Evolutionary conservation across 768 basidiomycete genomes (phyloP), one percentile per base, ranked within the genome.

Genomic region (Termitomyces sp.): DNA sequence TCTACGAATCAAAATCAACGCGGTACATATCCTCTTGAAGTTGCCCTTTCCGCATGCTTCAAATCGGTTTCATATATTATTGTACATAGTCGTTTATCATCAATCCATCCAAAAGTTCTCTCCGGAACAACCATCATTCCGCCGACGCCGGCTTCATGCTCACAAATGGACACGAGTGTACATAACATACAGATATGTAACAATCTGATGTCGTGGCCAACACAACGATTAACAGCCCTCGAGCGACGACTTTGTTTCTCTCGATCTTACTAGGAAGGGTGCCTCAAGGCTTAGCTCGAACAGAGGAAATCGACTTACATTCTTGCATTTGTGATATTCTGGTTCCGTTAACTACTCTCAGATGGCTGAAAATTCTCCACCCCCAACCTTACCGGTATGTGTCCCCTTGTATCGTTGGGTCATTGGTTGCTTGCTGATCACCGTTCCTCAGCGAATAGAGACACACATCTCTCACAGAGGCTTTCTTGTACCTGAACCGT

Each of bases 401-500:
- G 3, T n/a, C 28, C 36, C 30, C 55, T 30, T 32, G 28, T 36
- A 8, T 32, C 26, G 12, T n/a, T 20, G 38, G 20, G 18, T 36
- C 8, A 16, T 16, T 32, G 38, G 18, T 26, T 26, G 46, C n/a
- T 38, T 53, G 38, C 12, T 35, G 16, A 41, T 26, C 10, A 33
- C 30, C 16, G 20, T 14, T 59, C 26, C 49, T 5, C 55, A 74
- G 72, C 64, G 70, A 57, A 57, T 58, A 30, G 73, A 72, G 9
- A 69, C 70, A 6, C 65, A 66, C 5, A 67, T 72, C 35, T 59
- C 69, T 20, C 74, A 75, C 56, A 69, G 59, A 55, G 75, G 74
- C 18, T 76, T 74, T 62, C 68, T 63, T 41, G 73, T 71, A 14
- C 74, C 76, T 55, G 75, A 78, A 61, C 76, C 77, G 76, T 77